These are phyloP conservation scores for Bipolaris victoriae DNA, from an alignment of 2,329 filamentous ascomycete genomes.

Conservation along the genomic window DNA sequence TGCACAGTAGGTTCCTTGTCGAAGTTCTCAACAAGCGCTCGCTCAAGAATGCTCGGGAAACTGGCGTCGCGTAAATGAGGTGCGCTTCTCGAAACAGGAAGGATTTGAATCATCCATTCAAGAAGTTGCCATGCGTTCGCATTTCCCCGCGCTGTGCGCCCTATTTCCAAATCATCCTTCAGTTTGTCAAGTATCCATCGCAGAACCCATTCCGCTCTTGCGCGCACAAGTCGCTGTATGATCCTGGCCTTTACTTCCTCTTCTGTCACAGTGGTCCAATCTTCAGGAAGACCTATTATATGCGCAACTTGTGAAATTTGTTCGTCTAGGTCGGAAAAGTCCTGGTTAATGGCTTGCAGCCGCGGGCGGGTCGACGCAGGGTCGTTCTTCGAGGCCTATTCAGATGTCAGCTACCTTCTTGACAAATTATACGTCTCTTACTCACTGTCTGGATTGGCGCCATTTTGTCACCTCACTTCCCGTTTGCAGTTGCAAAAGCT, in stretches of 20 bases:
- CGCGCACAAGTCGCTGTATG: conserved; percentile 28
- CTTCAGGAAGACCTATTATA: conserved; percentile 47
- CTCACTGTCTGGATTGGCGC: conserved; percentile 29
- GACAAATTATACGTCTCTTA: rapidly evolving
- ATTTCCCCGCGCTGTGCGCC: conserved; percentile 51
- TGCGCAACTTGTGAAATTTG: conserved; percentile 51
- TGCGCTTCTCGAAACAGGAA: conserved; percentile 72
- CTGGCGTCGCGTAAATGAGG: conserved; percentile 73
- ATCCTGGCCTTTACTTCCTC: conserved; percentile 13
- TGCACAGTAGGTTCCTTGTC: conserved; percentile 17
- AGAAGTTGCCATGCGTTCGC: conserved; percentile 65
- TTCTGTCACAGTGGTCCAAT: conserved; percentile 30
- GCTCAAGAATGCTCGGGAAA: conserved; percentile 70
- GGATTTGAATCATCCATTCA: conserved; percentile 64
- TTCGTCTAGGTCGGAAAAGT: conserved; percentile 45
- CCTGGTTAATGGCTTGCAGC: conserved; percentile 50
- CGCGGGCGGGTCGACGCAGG: conserved; percentile 44
- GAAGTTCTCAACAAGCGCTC: conserved; percentile 65
- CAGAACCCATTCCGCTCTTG: conserved; percentile 68
- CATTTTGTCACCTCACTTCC: conserved; percentile 27
- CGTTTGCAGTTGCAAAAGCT: conserved; percentile 12
- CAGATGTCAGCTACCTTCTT: conserved; percentile 4
- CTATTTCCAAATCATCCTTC: conserved; percentile 48
- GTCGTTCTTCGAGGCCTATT: conserved; percentile 18
- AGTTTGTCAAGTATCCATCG: conserved; percentile 70